Conservation (phyloP, 352 stramenopile genomes). For the Globisporangium alternatum region DNA sequence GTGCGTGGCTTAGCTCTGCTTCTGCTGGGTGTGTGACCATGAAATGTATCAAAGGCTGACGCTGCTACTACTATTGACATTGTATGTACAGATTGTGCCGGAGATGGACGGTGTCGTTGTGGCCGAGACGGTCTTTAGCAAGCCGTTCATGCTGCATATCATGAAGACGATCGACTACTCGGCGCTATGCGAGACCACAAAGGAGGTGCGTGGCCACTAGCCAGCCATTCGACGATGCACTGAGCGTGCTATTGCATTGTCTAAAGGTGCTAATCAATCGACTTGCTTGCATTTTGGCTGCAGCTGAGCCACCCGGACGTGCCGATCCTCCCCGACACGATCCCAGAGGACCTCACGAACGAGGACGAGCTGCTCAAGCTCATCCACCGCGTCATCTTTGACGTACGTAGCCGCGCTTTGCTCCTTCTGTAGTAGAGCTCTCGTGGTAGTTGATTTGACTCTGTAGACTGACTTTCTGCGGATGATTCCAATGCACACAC, state of each 20-base stretch:
- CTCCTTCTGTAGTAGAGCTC: not conserved
- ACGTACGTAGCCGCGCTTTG: conserved; percentile 38
- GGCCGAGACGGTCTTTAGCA: conserved; percentile 75
- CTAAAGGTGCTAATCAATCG: not conserved
- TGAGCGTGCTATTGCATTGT: no score
- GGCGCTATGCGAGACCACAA: conserved; percentile 68
- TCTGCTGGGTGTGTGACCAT: not conserved
- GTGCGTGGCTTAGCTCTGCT: conserved; percentile 25
- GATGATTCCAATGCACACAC: not conserved
- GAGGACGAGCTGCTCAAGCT: conserved; percentile 69
- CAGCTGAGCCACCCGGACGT: conserved; percentile 82
- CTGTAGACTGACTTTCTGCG: not conserved
- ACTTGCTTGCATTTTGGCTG: not conserved
- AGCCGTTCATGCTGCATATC: conserved; percentile 85
- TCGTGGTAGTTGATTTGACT: not conserved
- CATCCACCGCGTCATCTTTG: conserved; percentile 80
- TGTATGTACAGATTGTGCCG: conserved; percentile 52
- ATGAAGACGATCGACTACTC: conserved; percentile 85
- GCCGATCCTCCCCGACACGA: conserved; percentile 58
- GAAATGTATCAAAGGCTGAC: not conserved
- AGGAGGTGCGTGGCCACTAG: conserved; percentile 38
- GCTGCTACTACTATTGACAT: not conserved
- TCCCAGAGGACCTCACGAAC: conserved; percentile 53
- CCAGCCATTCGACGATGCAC: not conserved
- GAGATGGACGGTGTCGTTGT: conserved; percentile 81